Evolutionary conservation across 495 filamentous ascomycete species (phyloP).

Genomic region (Monascus purpureus): DNA sequence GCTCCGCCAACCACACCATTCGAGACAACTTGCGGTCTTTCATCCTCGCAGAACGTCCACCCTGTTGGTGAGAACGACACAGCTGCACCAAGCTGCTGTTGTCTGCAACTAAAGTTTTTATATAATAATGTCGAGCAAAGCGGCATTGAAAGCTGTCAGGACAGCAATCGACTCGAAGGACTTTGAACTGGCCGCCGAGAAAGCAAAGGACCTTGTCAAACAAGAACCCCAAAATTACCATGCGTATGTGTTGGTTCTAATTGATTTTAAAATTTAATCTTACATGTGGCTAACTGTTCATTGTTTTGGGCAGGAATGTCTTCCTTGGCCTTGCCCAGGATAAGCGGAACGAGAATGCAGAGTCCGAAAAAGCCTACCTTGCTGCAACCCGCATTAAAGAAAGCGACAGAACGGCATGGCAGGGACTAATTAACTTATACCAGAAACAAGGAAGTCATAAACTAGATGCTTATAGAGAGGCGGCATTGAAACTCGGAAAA

Average conservation of each 20-base stretch:
- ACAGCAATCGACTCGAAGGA: constrained; percentile 66
- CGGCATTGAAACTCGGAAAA: constrained; percentile 55
- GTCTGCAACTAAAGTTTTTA: neutral
- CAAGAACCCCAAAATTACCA: constrained; percentile 71
- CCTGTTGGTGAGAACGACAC: neutral
- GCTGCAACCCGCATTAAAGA: constrained; percentile 52
- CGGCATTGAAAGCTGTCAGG: constrained; percentile 70
- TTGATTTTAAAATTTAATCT: neutral
- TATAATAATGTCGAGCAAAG: constrained; percentile 65
- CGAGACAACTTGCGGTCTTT: neutral
- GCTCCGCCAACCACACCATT: constrained; percentile 1
- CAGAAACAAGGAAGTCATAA: constrained; percentile 57
- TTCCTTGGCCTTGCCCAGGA: constrained; percentile 73
- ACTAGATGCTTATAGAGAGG: constrained; percentile 59
- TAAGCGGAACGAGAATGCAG: constrained; percentile 52
- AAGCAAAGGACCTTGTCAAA: constrained; percentile 51
- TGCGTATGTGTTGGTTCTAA: constrained; percentile 37
- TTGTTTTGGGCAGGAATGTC: constrained; percentile 39
- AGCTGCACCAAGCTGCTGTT: neutral
- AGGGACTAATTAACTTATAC: constrained; percentile 77
- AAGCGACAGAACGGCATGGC: constrained; percentile 63
- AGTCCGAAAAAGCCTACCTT: constrained; percentile 63
- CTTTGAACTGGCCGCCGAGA: constrained; percentile 55
- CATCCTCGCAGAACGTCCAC: neutral
- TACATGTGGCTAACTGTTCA: neutral